These are phyloP conservation scores for Geotrichum aggregatum DNA, from an alignment of 1,139 yeast genomes.

Conservation along the genomic window DNA sequence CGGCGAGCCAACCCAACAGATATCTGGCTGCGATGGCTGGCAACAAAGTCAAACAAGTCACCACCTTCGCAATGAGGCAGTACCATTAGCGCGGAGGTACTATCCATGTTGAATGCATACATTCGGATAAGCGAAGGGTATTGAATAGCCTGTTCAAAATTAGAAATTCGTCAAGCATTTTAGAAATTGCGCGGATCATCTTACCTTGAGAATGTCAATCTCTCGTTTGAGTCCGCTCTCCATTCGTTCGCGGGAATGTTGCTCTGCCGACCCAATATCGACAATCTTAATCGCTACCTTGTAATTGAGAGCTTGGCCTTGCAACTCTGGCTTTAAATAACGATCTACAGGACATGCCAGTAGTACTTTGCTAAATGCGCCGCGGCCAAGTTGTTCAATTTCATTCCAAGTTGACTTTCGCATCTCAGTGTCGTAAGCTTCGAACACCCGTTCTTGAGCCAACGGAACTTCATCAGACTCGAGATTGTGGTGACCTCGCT, in stretches of 20 bases:
- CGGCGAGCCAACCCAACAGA: slow-evolving; percentile 42
- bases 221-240: slow-evolving; percentile 75
- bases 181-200: slow-evolving; percentile 16
- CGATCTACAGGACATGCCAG: slow-evolving; percentile 36
- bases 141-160: slow-evolving; percentile 29
- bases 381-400: slow-evolving; percentile 38
- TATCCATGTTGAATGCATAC: slow-evolving; percentile 38
- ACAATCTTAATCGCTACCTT: slow-evolving; percentile 43
- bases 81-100: slow-evolving; percentile 47
- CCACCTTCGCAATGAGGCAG: slow-evolving; percentile 82
- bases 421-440: slow-evolving; percentile 32
- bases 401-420: slow-evolving; percentile 37
- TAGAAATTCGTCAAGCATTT: too few species aligned
- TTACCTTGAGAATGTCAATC: slow-evolving; percentile 51
- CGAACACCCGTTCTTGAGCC: slow-evolving; percentile 25
- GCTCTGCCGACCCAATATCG: slow-evolving; percentile 25
- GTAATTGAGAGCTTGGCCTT: slow-evolving; percentile 37
- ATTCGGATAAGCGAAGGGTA: slow-evolving; percentile 46
- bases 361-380: slow-evolving; percentile 42
- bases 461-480: background rate
- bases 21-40: slow-evolving; percentile 36
- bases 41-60: slow-evolving; percentile 64
- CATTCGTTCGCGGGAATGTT: slow-evolving; percentile 46
- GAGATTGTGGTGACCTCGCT: background rate
- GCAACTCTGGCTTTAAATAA: slow-evolving; percentile 39